A percentile compares a stretch with the other conserved stretches of the same genome.
Conservation (phyloP, 306 rosid genomes). For the Sindora glabra region DNA sequence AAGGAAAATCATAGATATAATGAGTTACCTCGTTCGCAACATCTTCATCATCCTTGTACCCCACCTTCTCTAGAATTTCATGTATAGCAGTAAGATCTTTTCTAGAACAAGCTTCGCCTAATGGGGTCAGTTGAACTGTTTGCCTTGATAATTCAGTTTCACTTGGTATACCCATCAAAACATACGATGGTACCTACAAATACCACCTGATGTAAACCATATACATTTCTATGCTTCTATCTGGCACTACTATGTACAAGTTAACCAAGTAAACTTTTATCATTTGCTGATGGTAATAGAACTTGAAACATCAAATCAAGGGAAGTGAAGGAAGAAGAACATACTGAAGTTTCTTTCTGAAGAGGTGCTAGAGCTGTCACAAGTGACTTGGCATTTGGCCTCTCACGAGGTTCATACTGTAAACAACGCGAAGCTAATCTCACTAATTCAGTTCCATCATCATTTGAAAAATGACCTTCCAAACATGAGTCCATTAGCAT, state of each 20-base stretch:
- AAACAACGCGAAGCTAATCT: constrained; percentile 80
- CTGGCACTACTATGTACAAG: constrained; percentile 10
- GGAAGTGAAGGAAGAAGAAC: neutral
- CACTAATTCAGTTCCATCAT: constrained; percentile 82
- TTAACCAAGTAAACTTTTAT: constrained; percentile 18
- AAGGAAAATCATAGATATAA: neutral
- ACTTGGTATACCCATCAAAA: constrained; percentile 70
- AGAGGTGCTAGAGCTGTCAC: constrained; percentile 66
- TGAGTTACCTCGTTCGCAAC: constrained; percentile 84
- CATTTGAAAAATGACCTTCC: constrained; percentile 78
- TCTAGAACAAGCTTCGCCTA: constrained; percentile 91
- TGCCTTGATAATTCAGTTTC: constrained; percentile 46
- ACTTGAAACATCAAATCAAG: neutral
- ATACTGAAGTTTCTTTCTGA: constrained; percentile 85
- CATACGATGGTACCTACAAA: constrained; percentile 61
- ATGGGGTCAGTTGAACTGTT: constrained; percentile 57
- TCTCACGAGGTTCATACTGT: constrained; percentile 77
- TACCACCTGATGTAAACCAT: constrained; percentile 23
- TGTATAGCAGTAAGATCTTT: constrained; percentile 88
- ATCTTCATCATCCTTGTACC: constrained; percentile 95
- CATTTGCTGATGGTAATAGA: neutral
- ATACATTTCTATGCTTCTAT: constrained; percentile 10
- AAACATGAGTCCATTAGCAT: constrained; percentile 83
- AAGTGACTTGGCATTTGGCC: constrained; percentile 82
- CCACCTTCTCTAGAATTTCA: constrained; percentile 77